These are phyloP conservation scores for Phytophthora hybrid DNA, from an alignment of 352 stramenopile genomes.

Conservation along the genomic window DNA sequence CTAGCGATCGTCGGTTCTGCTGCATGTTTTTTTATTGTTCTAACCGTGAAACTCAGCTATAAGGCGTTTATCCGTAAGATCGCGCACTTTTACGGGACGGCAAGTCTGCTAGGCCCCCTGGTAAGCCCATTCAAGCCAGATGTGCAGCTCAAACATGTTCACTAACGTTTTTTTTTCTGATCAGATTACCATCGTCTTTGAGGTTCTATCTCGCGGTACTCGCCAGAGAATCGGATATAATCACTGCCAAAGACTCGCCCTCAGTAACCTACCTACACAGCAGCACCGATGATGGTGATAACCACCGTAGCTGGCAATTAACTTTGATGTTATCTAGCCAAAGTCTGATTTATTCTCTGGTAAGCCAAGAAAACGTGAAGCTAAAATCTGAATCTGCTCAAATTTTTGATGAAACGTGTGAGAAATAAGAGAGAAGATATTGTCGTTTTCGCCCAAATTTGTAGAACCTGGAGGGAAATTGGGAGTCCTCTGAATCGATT, in stretches of 20 bases:
- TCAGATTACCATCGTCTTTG: neutral
- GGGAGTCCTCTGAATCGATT: too few species aligned
- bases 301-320: neutral
- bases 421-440: neutral
- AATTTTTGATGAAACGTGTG: neutral
- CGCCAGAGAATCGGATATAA: too few species aligned
- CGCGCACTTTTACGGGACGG: neutral
- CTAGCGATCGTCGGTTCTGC: neutral
- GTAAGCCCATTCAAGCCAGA: neutral
- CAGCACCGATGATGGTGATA: neutral
- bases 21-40: neutral
- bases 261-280: neutral
- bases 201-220: neutral
- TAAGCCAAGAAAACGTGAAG: slow-evolving; percentile 1
- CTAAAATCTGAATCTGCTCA: slow-evolving; percentile 2
- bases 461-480: too few species aligned
- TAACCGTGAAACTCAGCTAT: neutral
- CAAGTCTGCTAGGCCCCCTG: neutral
- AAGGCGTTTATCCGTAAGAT: neutral
- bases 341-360: neutral
- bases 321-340: neutral
- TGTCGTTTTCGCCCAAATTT: too few species aligned
- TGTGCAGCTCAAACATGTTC: neutral
- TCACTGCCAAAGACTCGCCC: neutral
- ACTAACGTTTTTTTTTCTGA: neutral